phyloP scores from a whole-genome alignment of 495 filamentous ascomycete genomes.

The Aspergillus ellipticus region DNA sequence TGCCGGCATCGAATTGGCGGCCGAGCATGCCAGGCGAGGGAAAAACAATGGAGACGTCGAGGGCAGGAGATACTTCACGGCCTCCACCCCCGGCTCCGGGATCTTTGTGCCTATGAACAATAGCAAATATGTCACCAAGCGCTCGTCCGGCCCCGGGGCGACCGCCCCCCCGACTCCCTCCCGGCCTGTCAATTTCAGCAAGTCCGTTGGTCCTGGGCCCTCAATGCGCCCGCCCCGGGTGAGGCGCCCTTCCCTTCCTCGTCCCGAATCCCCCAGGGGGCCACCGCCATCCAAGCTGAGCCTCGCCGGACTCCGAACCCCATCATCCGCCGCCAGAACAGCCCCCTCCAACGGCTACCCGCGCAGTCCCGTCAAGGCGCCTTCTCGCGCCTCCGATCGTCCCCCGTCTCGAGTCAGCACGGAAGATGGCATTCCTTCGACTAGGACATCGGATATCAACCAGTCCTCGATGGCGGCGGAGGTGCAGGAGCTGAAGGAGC shows the following conservation, averaged over 20 bases:
- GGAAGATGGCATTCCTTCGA: slow-evolving; percentile 35
- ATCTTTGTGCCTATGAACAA: slow-evolving; percentile 94
- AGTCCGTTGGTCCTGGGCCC: slow-evolving; percentile 77
- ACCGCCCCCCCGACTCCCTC: slow-evolving; percentile 60
- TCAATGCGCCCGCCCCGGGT: slow-evolving; percentile 63
- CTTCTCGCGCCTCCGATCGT: slow-evolving; percentile 41
- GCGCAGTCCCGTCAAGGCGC: slow-evolving; percentile 41
- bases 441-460: slow-evolving; percentile 42
- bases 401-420: slow-evolving; percentile 41
- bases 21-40: slow-evolving; percentile 73
- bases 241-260: slow-evolving; percentile 67
- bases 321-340: slow-evolving; percentile 33
- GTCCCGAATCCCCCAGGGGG: slow-evolving; percentile 75
- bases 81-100: slow-evolving; percentile 71
- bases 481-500: slow-evolving; percentile 53
- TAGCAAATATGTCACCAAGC: slow-evolving; percentile 63
- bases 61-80: slow-evolving; percentile 77
- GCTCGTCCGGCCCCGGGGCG: slow-evolving; percentile 53
- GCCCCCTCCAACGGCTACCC: slow-evolving; percentile 30
- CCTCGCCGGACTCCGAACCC: slow-evolving; percentile 52
- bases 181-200: slow-evolving; percentile 66
- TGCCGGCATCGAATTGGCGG: slow-evolving; percentile 87
- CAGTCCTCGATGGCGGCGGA: slow-evolving; percentile 41
- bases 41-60: slow-evolving; percentile 98
- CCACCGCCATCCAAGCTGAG: slow-evolving; percentile 46